Evolutionary conservation across 1,139 yeast genomes (phyloP), one percentile per base, ranked within the genome.

Genomic region (Candida anutae): DNA sequence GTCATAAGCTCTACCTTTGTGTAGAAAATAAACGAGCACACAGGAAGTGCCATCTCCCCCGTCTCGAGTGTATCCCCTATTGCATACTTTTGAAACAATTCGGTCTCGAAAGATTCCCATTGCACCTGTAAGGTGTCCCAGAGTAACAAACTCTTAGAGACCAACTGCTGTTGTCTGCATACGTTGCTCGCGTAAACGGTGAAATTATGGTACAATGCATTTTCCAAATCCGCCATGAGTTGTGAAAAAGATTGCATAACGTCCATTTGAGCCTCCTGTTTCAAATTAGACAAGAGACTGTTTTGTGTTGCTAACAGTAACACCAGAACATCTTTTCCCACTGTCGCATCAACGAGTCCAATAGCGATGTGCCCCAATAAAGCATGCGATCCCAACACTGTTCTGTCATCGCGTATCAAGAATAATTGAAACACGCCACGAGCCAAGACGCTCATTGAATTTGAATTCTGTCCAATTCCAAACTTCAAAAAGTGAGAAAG

Each of bases 51-150:
- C 2, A 57, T 41, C n/a, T 53, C 58, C 8, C 44, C 43, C 6
- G 23, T 40, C 4, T 34, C 36, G 31, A 45, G 37, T 25, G 42
- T 47, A 31, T 67, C 72, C 3, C 64, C 61, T 8, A 64, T 45
- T 16, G 49, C 46, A 36, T 42, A 52, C 6, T 43, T 46, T 4
- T 57, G 45, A 34, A 49, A 53, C 6, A 66, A 29, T 10, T 60
- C 66, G 14, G 61, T 38, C 43, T 77, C 85, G 24, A 71, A 54
- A 4, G 54, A 47, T 42, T 80, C 85, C 38, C 74, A 55, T 23
- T 63, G 61, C 4, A 80, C 94, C 47, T 88, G 96, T 19, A 85
- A 57, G 3, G 85, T 69, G 49, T 90, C 96, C 81, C 93, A 84
- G 3, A 74, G 47, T 42, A 39, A 74, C 43, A 47, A 69, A 55